phyloP scores from a whole-genome alignment of 495 filamentous ascomycete species.

The Aspergillus heteromorphus region DNA sequence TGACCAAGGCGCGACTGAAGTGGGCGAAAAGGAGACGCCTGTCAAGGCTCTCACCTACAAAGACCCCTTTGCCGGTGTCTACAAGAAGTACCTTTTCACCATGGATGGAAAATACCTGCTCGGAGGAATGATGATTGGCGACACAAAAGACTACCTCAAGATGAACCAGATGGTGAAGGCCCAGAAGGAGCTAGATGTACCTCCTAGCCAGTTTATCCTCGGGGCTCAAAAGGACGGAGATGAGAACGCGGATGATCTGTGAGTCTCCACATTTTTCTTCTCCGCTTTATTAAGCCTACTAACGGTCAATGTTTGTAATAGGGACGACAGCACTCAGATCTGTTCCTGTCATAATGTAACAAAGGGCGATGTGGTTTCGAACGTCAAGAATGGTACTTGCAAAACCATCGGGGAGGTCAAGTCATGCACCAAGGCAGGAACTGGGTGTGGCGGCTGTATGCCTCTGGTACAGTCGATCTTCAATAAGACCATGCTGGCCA shows the following conservation, averaged over 20 bases:
- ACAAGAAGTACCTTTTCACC: constrained; percentile 96
- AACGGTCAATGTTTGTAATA: constrained; percentile 35
- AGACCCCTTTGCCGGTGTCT: constrained; percentile 89
- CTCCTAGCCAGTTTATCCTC: constrained; percentile 85
- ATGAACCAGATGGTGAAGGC: constrained; percentile 90
- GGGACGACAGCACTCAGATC: constrained; percentile 80
- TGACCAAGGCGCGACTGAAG: constrained; percentile 23
- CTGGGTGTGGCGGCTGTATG: constrained; percentile 92
- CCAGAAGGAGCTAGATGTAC: constrained; percentile 76
- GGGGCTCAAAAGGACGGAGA: constrained; percentile 70
- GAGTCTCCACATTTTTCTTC: constrained; percentile 17
- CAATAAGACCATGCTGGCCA: constrained; percentile 83
- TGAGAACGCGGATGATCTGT: constrained; percentile 66
- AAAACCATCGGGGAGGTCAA: constrained; percentile 85
- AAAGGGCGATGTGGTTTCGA: constrained; percentile 73
- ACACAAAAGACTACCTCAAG: constrained; percentile 91
- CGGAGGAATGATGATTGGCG: constrained; percentile 98
- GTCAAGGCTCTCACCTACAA: constrained; percentile 90
- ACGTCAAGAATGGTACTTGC: constrained; percentile 76
- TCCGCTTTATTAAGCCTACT: not conserved
- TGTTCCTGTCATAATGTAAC: constrained; percentile 96
- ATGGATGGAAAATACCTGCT: constrained; percentile 88
- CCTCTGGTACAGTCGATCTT: constrained; percentile 90
- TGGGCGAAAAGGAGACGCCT: constrained; percentile 37
- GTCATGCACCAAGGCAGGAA: constrained; percentile 91